Base-by-base conservation (phyloP, 208 protist genomes). In the Phytomonas sp. region DNA sequence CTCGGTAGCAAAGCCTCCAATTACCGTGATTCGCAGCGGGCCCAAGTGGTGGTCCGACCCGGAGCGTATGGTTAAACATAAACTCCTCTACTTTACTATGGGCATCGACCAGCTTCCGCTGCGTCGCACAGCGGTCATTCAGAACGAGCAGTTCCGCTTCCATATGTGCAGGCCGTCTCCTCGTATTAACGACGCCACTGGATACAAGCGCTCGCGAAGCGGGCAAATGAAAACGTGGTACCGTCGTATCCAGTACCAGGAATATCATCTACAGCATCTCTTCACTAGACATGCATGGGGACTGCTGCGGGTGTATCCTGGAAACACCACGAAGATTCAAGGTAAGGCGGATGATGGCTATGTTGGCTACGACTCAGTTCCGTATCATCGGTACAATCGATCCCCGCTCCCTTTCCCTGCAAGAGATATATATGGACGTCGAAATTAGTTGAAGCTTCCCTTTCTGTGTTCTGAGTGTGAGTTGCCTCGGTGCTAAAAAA, bases 211-310 rank as follows among this genome's bases (percentile, higher is more conserved):
- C 26, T 81, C 84, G 0, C 83, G 91, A 31, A 73, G 77, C 29
- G 81, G 81, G 40, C 91, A 96, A 79, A 60, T 96, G 53, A 83
- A 74, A 30, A 93, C 88, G 61, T 96, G 91, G 91, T 91, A 96
- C 70, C 81, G 87, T 30, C 85, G 91, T 43, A 94, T 93, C 71
- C 88, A 94, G 76, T 96, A 96, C 75, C 91, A 96, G 80, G 91
- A 96, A 76, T 96, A 92, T 74, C 79, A 93, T 68, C 70, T 96
- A 66, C 91, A 96, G 79, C 91, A 96, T 72, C 78, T 96, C 65
- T 96, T 93, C 71, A 90, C 88, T 56, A 85, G 88, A 0, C 88
- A 93, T 80, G 85, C 85, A 68, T 96, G 88, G 87, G 84, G 85
- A 34, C 69, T 92, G 56, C 75, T 93, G 73, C 85, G 88, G 64